Evolutionary conservation across 164 flowering plant genomes (phyloP), one percentile per base, ranked within the genome.

Genomic region (Protea cynaroides): DNA sequence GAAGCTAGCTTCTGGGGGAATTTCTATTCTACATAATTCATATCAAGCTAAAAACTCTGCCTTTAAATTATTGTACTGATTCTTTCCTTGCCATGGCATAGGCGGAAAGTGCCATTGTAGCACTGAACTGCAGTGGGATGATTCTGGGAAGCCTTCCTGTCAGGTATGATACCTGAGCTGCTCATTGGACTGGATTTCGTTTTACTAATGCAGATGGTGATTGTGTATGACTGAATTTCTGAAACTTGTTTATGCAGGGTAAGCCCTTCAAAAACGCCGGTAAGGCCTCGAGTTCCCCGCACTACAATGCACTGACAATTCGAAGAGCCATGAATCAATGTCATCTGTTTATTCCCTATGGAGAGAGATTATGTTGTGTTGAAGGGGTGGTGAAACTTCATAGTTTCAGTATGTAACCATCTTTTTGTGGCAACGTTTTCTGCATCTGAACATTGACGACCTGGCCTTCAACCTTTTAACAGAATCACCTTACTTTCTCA

Each of bases 261-360:
- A 59, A 93, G 98, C 77, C 98, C 98, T 57, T 93, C 98, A 25
- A 93, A 93, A 88, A 93, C 98, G 9, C 98, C 98, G 3, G 98
- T 93, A 25, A 79, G 94, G 71, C 92, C 96, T 51, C 92, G 93
- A 14, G 67, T 75, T 64, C 83, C 91, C 56, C 94, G 96, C 52
- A 59, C 84, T 12, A 37, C 58, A 62, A 7, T 58, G 65, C 68
- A 73, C 38, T 70, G 57, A 68, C 56, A 38, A 37, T 14, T 57
- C 1, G 22, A 1, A 49, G 34, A 66, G 36, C 23, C 25, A 23
- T 50, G 25, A 18, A 18, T 60, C 50, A 7, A 9, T 62, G 43
- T 1, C 13, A 53, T 58, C 54, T 68, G 61, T 64, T 56, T 63
- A 60, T 37, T 68, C 44, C 49, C 51, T 38, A n/a, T 17, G 13